Evolutionary conservation across 768 basidiomycete genomes (phyloP).

Genomic region (Suillus americanus): DNA sequence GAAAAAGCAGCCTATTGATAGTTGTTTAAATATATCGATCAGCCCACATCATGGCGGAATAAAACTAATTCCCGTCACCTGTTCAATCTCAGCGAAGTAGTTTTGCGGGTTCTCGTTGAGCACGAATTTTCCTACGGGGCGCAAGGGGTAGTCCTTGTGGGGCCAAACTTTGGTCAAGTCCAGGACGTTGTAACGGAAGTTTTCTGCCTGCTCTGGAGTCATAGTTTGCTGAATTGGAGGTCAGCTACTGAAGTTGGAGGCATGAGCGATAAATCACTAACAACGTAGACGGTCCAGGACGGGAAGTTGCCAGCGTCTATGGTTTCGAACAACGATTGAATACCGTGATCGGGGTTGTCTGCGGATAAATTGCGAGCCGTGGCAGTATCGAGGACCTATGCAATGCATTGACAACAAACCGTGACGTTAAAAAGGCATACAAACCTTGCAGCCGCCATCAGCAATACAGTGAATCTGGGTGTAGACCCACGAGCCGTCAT

Average conservation of each 20-base stretch:
- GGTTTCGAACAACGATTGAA: constrained; percentile 71
- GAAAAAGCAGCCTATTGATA: constrained; percentile 68
- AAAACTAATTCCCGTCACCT: constrained; percentile 52
- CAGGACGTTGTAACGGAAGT: constrained; percentile 86
- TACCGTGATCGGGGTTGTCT: constrained; percentile 84
- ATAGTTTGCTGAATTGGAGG: constrained; percentile 71
- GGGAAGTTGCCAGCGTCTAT: constrained; percentile 84
- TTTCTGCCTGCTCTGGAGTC: constrained; percentile 89
- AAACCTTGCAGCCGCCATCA: constrained; percentile 81
- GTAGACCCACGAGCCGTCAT: constrained; percentile 81
- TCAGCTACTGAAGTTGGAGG: constrained; percentile 6
- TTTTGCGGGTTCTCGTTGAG: constrained; percentile 77
- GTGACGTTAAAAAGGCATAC: not conserved
- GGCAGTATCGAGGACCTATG: constrained; percentile 67
- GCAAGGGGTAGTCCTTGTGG: constrained; percentile 84
- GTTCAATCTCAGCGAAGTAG: constrained; percentile 96
- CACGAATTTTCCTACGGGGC: constrained; percentile 83
- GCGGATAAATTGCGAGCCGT: constrained; percentile 67
- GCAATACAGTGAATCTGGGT: constrained; percentile 81
- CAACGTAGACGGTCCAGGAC: constrained; percentile 85
- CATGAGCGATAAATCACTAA: constrained; percentile 34
- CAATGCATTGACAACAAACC: constrained; percentile 9
- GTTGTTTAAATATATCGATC: not conserved
- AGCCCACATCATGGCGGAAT: constrained; percentile 18
- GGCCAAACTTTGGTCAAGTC: constrained; percentile 94